These are phyloP conservation scores for Penicillium brasilianum DNA, from an alignment of 2,329 filamentous ascomycete species.

Conservation along the genomic window DNA sequence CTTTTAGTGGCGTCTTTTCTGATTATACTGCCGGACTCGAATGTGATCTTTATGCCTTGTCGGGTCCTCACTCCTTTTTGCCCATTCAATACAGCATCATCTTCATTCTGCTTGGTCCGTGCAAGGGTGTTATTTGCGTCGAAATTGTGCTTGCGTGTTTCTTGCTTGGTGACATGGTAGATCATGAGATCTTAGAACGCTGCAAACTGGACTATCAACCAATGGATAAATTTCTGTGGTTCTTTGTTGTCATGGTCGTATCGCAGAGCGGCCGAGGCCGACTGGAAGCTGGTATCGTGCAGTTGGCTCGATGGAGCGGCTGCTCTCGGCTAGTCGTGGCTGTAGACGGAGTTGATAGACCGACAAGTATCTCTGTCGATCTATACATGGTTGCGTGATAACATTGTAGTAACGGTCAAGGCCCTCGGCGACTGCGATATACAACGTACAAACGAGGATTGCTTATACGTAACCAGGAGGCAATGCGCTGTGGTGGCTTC, in stretches of 20 bases:
- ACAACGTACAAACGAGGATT: neutral
- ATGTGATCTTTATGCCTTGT: neutral
- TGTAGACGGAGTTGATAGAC: neutral
- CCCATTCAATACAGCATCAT: neutral
- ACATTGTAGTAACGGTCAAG: no score
- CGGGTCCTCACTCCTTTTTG: neutral
- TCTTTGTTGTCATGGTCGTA: neutral
- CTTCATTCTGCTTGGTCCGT: neutral
- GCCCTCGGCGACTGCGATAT: no score
- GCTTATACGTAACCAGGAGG: no score
- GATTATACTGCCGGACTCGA: neutral
- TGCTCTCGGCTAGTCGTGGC: slow-evolving; percentile 1
- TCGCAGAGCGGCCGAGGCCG: no score
- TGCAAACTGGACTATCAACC: slow-evolving; percentile 15
- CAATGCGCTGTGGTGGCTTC: neutral
- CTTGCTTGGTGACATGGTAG: slow-evolving; percentile 16
- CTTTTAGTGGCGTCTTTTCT: neutral
- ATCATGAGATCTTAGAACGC: slow-evolving; percentile 21
- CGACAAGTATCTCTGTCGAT: no score
- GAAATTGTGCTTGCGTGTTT: slow-evolving; percentile 12
- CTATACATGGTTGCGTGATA: no score
- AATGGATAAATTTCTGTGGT: slow-evolving; percentile 22
- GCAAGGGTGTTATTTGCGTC: neutral
- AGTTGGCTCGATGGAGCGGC: neutral
- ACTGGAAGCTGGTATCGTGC: no score